phyloP scores from a whole-genome alignment of 2,329 filamentous ascomycete species.

The Gliomastix tumulicola region DNA sequence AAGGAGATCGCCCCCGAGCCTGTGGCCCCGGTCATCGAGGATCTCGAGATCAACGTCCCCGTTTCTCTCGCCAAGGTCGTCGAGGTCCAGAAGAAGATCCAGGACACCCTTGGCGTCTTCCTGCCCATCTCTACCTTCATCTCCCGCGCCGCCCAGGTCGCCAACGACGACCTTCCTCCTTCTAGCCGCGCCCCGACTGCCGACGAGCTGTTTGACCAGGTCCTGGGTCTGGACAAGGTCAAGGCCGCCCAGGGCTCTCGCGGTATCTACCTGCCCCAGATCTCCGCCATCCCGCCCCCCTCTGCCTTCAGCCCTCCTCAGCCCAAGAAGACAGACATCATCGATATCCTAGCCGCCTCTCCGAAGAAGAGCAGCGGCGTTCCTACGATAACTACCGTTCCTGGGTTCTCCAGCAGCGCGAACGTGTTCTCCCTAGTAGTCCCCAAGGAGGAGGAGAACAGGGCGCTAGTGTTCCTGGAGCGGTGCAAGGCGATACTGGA shows the following conservation, averaged over 20 bases:
- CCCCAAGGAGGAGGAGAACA: conserved; percentile 70
- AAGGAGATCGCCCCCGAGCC: conserved; percentile 19
- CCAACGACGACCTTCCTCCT: conserved; percentile 79
- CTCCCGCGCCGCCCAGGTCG: conserved; percentile 73
- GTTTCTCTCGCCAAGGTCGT: conserved; percentile 75
- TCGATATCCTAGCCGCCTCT: conserved; percentile 63
- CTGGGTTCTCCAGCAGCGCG: conserved; percentile 45
- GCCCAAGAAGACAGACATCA: conserved; percentile 55
- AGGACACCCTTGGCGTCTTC: conserved; percentile 69
- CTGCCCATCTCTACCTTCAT: conserved; percentile 85
- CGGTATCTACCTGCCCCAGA: conserved; percentile 65
- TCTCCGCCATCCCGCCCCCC: conserved; percentile 48
- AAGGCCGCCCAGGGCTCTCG: conserved; percentile 42
- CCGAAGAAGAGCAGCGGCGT: conserved; percentile 15
- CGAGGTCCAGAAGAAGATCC: conserved; percentile 73
- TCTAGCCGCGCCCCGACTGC: conserved; percentile 55
- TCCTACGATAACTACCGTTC: conserved; percentile 26
- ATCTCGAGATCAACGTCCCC: conserved; percentile 60
- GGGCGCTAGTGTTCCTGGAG: conserved; percentile 76
- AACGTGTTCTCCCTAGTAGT: conserved; percentile 82
- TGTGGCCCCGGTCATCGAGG: conserved; percentile 31
- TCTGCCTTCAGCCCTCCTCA: conserved; percentile 23
- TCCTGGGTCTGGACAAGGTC: conserved; percentile 61
- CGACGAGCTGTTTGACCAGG: conserved; percentile 82
- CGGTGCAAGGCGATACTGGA: conserved; percentile 80